A percentile compares a stretch with the other conserved stretches of the same genome.
phyloP scores from a whole-genome alignment of 1,284 basidiomycete genomes.

The Ganoderma lingzhi region DNA sequence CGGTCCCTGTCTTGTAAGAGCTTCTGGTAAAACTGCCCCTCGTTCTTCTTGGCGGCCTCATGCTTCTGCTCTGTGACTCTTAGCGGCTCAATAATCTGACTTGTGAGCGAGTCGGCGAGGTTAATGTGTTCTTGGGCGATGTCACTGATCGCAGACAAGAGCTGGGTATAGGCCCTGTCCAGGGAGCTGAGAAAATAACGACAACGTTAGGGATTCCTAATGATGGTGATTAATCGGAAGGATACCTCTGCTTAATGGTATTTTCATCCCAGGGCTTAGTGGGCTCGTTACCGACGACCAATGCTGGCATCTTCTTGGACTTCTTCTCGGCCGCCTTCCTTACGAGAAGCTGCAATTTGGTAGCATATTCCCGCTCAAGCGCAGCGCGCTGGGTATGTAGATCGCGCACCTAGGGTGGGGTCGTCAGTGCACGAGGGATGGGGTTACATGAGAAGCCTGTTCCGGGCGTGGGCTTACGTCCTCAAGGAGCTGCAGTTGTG shows the following conservation, averaged over 20 bases:
- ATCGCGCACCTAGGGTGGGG: conserved; percentile 65
- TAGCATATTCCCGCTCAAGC: conserved; percentile 80
- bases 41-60: conserved; percentile 76
- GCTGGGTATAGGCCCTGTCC: conserved; percentile 68
- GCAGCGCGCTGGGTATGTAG: conserved; percentile 69
- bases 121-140: conserved; percentile 74
- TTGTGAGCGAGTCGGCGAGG: conserved; percentile 67
- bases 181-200: conserved; percentile 60
- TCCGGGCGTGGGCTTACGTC: conserved; percentile 56
- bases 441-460: conserved; percentile 8
- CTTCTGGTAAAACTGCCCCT: conserved; percentile 76
- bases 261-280: conserved; percentile 67
- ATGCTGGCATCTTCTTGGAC: conserved; percentile 57
- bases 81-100: conserved; percentile 72
- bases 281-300: conserved; percentile 73
- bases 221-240: conserved; percentile 8
- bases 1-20: conserved; percentile 75
- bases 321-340: conserved; percentile 79
- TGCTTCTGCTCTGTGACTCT: conserved; percentile 65
- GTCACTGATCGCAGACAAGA: conserved; percentile 66
- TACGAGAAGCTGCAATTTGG: conserved; percentile 68
- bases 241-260: conserved; percentile 60
- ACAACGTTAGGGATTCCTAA: not conserved
- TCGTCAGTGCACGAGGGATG: not conserved
- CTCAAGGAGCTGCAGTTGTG: conserved; percentile 67